Evolutionary conservation across 306 rosid species (phyloP), one percentile per base, ranked within the genome.

Genomic region (Rosa rugosa): DNA sequence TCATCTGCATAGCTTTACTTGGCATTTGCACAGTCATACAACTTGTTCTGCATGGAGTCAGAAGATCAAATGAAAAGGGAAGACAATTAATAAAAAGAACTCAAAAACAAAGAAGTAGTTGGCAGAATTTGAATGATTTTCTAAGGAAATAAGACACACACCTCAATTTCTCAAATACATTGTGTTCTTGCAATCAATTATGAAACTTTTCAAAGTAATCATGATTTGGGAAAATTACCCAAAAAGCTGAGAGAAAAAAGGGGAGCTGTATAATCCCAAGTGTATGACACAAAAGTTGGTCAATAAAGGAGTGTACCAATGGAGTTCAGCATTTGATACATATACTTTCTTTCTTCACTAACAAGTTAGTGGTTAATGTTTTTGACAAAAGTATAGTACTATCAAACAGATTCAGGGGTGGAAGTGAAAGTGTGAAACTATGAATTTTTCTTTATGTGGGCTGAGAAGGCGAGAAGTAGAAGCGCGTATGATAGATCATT

Each of bases 161-260:
- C 49, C 73, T 42, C 83, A 78, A 81, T 51, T 82, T 76, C 34
- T 79, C 79, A 56, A 69, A 71, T 46, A 75, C 79, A 73, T 75
- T 44, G 71, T 72, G 46, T 77, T 83, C 85, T 71, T 76, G 87
- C 59, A 77, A 76, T 77, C 85, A 82, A 84, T 78, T 54, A 86
- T 79, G 89, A 71, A 86, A 85, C 86, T 89, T 89, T 91, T 85
- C 85, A 80, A 84, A 82, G 85, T 68, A 87, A 86, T 85, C 86
- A 81, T 80, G 89, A 71, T 67, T 82, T 80, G 78, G 79, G 57
- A 79, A 77, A 84, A 78, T 86, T 82, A 81, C 83, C 85, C 80
- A 64, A 82, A 82, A 86, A 64, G 82, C 77, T 71, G 82, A 83
- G 78, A 36, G 57, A 20, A 81, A 73, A 82, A 84, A 83, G 77